These are phyloP conservation scores for Camillea tinctor DNA, from an alignment of 2,329 filamentous ascomycete species.

Conservation along the genomic window DNA sequence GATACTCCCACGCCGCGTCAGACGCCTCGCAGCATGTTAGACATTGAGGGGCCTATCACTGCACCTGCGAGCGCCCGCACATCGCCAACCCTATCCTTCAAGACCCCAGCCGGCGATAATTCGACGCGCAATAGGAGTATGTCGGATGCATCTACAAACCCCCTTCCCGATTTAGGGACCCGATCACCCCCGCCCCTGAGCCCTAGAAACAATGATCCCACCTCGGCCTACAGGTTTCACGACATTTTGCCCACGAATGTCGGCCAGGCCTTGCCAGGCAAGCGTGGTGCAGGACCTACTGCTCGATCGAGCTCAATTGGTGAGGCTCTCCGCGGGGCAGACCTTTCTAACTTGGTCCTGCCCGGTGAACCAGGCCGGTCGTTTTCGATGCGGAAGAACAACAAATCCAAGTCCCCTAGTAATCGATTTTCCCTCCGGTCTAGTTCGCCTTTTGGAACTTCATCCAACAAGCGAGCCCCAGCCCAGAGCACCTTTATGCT, in stretches of 20 bases:
- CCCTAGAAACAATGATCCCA: slow-evolving; percentile 40
- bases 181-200: slow-evolving; percentile 29
- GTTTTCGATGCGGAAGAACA: slow-evolving; percentile 38
- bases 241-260: slow-evolving; percentile 54
- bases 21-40: slow-evolving; percentile 53
- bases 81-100: slow-evolving; percentile 45
- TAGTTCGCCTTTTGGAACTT: slow-evolving; percentile 44
- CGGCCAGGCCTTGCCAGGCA: slow-evolving; percentile 46
- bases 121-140: slow-evolving; percentile 48
- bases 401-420: slow-evolving; percentile 55
- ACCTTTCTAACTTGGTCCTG: slow-evolving; percentile 49
- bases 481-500: slow-evolving; percentile 48
- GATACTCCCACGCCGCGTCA: slow-evolving; percentile 37
- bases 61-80: slow-evolving; percentile 44
- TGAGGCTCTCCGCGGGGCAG: slow-evolving; percentile 53
- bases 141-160: slow-evolving; percentile 52
- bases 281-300: slow-evolving; percentile 30
- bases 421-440: slow-evolving; percentile 48
- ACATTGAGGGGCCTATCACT: slow-evolving; percentile 40
- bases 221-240: slow-evolving; percentile 60
- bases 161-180: slow-evolving; percentile 44
- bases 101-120: slow-evolving; percentile 29
- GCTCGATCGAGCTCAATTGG: slow-evolving; percentile 44
- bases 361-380: slow-evolving; percentile 45
- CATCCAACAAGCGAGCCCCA: slow-evolving; percentile 32